Conservation (phyloP, 345 rosid species). For the Cardamine resedifolia region DNA sequence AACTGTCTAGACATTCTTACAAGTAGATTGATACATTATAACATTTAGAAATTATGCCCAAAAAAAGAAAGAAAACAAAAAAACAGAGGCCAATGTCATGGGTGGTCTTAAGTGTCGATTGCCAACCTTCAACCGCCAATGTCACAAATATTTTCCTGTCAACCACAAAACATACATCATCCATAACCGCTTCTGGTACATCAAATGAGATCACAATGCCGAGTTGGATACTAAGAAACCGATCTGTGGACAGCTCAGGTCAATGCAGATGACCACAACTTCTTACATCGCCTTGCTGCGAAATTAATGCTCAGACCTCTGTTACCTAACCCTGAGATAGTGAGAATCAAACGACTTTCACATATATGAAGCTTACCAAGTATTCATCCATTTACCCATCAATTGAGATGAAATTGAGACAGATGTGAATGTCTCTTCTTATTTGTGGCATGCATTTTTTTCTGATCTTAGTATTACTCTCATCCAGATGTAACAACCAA, state of each 20-base stretch:
- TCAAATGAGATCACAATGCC: conserved; percentile 3
- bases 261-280: neutral
- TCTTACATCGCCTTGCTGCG: neutral
- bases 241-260: conserved; percentile 5
- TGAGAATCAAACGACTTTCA: neutral
- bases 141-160: neutral
- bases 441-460: neutral
- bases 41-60: neutral
- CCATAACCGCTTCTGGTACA: neutral
- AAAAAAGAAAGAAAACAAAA: neutral
- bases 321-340: neutral
- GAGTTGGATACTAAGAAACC: neutral
- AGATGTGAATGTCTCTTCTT: neutral
- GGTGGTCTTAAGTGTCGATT: neutral
- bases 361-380: neutral
- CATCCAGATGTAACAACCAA: neutral
- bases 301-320: neutral
- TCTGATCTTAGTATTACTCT: neutral
- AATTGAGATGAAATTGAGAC: neutral
- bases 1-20: neutral
- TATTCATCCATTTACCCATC: conserved; percentile 7
- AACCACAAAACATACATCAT: conserved; percentile 1
- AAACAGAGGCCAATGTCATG: too few species aligned
- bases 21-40: neutral
- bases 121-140: neutral